A percentile compares a stretch with the other conserved stretches of the same genome.
Evolutionary conservation across 768 basidiomycete genomes (phyloP).

Genomic region (Suillus hirtellus): DNA sequence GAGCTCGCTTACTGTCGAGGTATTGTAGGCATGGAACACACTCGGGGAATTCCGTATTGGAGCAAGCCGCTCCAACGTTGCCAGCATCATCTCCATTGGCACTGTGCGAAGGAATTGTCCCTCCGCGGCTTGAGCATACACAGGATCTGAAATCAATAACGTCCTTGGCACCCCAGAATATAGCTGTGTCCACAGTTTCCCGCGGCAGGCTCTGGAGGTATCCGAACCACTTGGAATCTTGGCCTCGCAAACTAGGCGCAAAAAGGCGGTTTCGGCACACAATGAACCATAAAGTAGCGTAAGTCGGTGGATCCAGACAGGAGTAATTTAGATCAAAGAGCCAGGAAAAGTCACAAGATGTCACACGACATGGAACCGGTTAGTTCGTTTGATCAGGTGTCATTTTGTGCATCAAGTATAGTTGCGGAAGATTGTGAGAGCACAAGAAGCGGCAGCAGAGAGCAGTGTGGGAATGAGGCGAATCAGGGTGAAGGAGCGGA

Average conservation of each 20-base stretch:
- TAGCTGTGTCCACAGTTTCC: constrained; percentile 52
- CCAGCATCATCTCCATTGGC: constrained; percentile 7
- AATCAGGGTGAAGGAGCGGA: constrained; percentile 5
- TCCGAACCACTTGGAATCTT: constrained; percentile 57
- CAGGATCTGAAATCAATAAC: constrained; percentile 20
- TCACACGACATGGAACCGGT: not conserved
- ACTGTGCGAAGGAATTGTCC: constrained; percentile 12
- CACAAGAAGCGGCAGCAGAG: not conserved
- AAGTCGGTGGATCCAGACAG: not conserved
- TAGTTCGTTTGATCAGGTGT: constrained; percentile 18
- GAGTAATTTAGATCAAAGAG: not conserved
- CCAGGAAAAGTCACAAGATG: not conserved
- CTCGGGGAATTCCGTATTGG: not conserved
- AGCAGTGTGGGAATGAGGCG: constrained; percentile 1
- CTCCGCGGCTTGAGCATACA: constrained; percentile 20
- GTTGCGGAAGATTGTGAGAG: not conserved
- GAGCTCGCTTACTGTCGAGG: constrained; percentile 32
- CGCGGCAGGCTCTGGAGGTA: constrained; percentile 68
- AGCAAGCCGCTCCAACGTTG: constrained; percentile 6
- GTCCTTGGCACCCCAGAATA: constrained; percentile 54
- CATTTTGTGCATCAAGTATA: constrained; percentile 1
- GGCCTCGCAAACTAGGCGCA: constrained; percentile 44
- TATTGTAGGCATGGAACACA: constrained; percentile 23
- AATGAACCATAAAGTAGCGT: not conserved
- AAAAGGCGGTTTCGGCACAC: not conserved